Evolutionary conservation across 805 yeast genomes (phyloP).

Genomic region (Cyberlindnera lachancei): DNA sequence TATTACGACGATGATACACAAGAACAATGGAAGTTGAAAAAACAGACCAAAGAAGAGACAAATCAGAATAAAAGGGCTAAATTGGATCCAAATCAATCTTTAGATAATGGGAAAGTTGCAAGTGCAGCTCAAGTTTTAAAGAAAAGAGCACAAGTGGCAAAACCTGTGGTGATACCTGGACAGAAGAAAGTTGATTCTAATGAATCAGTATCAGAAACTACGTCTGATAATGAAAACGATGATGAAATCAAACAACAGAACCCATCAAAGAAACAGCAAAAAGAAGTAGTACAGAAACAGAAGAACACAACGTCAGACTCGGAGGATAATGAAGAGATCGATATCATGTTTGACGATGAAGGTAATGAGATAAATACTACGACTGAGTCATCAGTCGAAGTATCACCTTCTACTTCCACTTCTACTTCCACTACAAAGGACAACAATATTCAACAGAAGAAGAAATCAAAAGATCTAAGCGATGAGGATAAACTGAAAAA

Average conservation of each 20-base stretch:
- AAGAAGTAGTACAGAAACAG: slow-evolving; percentile 17
- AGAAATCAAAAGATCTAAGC: slow-evolving; percentile 24
- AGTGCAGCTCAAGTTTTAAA: slow-evolving; percentile 55
- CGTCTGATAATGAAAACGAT: slow-evolving; percentile 14
- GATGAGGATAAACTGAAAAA: slow-evolving; percentile 44
- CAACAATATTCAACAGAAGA: slow-evolving; percentile 10
- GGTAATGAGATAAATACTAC: slow-evolving; percentile 40
- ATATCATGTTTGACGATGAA: slow-evolving; percentile 63
- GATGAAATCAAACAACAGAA: slow-evolving; percentile 15
- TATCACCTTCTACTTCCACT: no score
- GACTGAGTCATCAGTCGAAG: slow-evolving; percentile 9
- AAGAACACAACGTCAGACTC: slow-evolving; percentile 18
- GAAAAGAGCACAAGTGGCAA: slow-evolving; percentile 46
- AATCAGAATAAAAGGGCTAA: slow-evolving; percentile 59
- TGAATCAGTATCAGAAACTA: slow-evolving; percentile 5
- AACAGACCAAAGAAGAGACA: slow-evolving; percentile 59
- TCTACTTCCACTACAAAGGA: not conserved
- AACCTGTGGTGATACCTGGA: slow-evolving; percentile 33
- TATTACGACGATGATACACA: slow-evolving; percentile 87
- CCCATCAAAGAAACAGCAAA: slow-evolving; percentile 1
- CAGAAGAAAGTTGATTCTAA: slow-evolving; percentile 17
- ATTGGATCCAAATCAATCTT: slow-evolving; percentile 58
- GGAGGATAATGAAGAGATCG: slow-evolving; percentile 27
- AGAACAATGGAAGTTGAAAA: slow-evolving; percentile 85
- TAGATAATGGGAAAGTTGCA: slow-evolving; percentile 40